phyloP scores from a whole-genome alignment of 2,329 filamentous ascomycete species.

The Myrmaecium sp. region DNA sequence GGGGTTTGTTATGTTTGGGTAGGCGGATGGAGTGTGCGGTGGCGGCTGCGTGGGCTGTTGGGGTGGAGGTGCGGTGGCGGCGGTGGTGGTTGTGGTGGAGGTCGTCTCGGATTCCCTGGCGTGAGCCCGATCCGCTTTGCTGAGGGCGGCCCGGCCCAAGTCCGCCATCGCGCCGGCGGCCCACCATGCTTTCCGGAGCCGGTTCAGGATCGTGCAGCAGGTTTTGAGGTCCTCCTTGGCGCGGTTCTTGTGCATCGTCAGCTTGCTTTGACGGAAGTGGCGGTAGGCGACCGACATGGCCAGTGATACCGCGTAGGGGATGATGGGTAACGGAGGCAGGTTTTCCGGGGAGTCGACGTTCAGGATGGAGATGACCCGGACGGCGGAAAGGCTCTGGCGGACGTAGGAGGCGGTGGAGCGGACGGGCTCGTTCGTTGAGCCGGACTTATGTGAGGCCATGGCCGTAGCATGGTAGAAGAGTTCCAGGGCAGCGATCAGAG shows the following conservation, averaged over 20 bases:
- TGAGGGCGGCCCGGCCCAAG: slow-evolving; percentile 20
- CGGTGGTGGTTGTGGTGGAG: slow-evolving; percentile 11
- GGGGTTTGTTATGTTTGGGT: neutral
- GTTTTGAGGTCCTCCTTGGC: slow-evolving; percentile 28
- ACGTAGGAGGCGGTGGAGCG: slow-evolving; percentile 33
- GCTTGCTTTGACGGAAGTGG: slow-evolving; percentile 34
- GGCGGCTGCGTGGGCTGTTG: slow-evolving; percentile 7
- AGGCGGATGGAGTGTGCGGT: slow-evolving; percentile 15
- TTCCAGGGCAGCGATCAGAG: slow-evolving; percentile 26
- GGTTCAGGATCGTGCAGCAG: slow-evolving; percentile 27
- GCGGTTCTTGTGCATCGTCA: slow-evolving; percentile 29
- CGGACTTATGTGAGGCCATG: slow-evolving; percentile 37
- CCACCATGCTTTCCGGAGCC: slow-evolving; percentile 27
- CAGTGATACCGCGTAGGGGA: slow-evolving; percentile 38
- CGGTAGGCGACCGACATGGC: slow-evolving; percentile 40
- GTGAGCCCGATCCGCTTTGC: slow-evolving; percentile 13
- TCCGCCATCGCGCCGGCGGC: slow-evolving; percentile 30
- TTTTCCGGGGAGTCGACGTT: slow-evolving; percentile 26
- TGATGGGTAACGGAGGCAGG: slow-evolving; percentile 35
- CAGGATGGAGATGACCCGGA: slow-evolving; percentile 36
- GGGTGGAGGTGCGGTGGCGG: slow-evolving; percentile 15
- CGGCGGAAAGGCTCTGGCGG: slow-evolving; percentile 37
- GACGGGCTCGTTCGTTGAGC: slow-evolving; percentile 25
- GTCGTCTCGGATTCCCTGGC: neutral
- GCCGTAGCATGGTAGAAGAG: slow-evolving; percentile 40